phyloP scores from a whole-genome alignment of 306 rosid species.

The Fragaria vesca region DNA sequence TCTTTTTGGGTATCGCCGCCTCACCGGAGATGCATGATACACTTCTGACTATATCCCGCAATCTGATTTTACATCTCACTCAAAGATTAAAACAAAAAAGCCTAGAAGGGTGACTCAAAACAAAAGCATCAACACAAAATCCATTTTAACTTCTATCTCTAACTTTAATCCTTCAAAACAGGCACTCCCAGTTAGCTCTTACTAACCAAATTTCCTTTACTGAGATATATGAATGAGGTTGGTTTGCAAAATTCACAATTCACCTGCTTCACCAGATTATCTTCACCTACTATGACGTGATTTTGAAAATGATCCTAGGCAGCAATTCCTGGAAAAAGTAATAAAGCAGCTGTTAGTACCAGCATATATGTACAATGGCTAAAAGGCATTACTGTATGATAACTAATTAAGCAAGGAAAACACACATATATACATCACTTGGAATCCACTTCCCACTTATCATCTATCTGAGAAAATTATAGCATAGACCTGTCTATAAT shows the following conservation, averaged over 20 bases:
- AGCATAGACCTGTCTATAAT: neutral
- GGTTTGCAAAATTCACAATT: slow-evolving; percentile 71
- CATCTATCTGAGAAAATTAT: neutral
- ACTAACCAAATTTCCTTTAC: slow-evolving; percentile 60
- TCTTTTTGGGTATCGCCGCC: slow-evolving; percentile 52
- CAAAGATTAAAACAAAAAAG: slow-evolving; percentile 57
- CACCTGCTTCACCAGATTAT: slow-evolving; percentile 74
- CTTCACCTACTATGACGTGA: slow-evolving; percentile 61
- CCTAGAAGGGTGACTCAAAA: slow-evolving; percentile 62
- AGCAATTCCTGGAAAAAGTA: slow-evolving; percentile 61
- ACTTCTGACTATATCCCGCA: slow-evolving; percentile 90
- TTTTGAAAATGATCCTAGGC: slow-evolving; percentile 63
- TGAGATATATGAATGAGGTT: slow-evolving; percentile 55
- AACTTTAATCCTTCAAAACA: slow-evolving; percentile 66
- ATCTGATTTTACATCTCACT: slow-evolving; percentile 99
- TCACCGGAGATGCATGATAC: slow-evolving; percentile 93
- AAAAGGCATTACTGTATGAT: neutral
- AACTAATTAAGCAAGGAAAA: neutral
- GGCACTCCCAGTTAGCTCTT: slow-evolving; percentile 75
- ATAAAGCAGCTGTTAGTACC: slow-evolving; percentile 25
- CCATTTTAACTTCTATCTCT: slow-evolving; percentile 75
- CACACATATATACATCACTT: neutral
- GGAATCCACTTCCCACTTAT: neutral
- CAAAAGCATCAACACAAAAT: slow-evolving; percentile 71
- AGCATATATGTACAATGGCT: neutral